These are phyloP conservation scores for Plectranthus barbatus DNA, from an alignment of 257 asterid species.

Conservation along the genomic window DNA sequence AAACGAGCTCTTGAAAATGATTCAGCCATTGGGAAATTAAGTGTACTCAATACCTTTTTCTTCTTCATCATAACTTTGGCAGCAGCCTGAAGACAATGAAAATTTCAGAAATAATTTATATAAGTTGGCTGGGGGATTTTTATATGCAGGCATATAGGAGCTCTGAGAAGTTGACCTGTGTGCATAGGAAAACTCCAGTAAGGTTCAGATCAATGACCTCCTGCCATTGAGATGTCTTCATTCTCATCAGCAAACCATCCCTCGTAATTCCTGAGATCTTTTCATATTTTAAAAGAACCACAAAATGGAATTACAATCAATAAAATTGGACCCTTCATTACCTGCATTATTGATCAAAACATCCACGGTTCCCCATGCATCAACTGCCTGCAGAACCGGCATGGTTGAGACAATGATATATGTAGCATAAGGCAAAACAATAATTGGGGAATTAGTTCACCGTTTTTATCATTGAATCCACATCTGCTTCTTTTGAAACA, in stretches of 20 bases:
- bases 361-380: constrained; percentile 95
- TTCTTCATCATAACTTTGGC: constrained; percentile 95
- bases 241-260: constrained; percentile 93
- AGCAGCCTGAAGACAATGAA: constrained; percentile 67
- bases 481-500: constrained; percentile 94
- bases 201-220: constrained; percentile 94
- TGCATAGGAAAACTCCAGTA: constrained; percentile 87
- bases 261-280: constrained; percentile 73
- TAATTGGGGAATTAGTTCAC: constrained; percentile 29
- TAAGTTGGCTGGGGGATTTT: neutral
- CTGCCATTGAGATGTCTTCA: constrained; percentile 89
- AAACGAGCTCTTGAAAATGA: neutral
- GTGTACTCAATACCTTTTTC: constrained; percentile 57
- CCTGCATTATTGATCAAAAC: constrained; percentile 91
- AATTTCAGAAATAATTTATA: constrained; percentile 16
- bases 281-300: neutral
- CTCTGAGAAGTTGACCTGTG: constrained; percentile 47
- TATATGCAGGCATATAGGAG: neutral
- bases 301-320: constrained; percentile 1
- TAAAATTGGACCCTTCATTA: constrained; percentile 17
- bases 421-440: neutral
- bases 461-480: constrained; percentile 82
- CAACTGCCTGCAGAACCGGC: constrained; percentile 62
- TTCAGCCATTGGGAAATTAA: neutral
- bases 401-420: constrained; percentile 15